These are phyloP conservation scores for Tuber calosporum DNA, from an alignment of 495 filamentous ascomycete species.

Conservation along the genomic window DNA sequence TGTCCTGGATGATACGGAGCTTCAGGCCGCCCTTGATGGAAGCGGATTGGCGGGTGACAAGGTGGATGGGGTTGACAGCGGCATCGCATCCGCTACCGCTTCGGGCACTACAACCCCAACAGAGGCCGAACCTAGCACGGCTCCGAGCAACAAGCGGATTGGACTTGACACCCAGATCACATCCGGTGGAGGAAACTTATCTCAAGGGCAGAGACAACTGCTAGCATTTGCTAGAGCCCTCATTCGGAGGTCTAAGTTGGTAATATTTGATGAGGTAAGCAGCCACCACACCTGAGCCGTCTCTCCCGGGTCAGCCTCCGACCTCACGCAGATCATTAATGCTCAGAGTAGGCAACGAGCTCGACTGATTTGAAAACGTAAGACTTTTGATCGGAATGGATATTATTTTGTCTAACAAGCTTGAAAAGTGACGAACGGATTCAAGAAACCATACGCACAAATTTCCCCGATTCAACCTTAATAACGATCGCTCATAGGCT, in stretches of 20 bases:
- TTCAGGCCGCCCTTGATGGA: constrained; percentile 27
- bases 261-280: constrained; percentile 35
- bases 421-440: constrained; percentile 33
- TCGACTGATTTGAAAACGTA: constrained; percentile 35
- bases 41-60: constrained; percentile 20
- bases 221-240: constrained; percentile 33
- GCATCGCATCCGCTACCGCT: background rate
- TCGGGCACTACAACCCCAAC: constrained; percentile 3
- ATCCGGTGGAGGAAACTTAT: constrained; percentile 29
- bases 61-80: constrained; percentile 11
- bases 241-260: constrained; percentile 32
- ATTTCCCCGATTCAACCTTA: constrained; percentile 29
- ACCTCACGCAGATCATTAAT: constrained; percentile 14
- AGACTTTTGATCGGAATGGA: constrained; percentile 10
- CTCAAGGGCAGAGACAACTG: constrained; percentile 34
- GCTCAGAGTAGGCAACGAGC: constrained; percentile 23
- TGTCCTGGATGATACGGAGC: constrained; percentile 32
- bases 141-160: constrained; percentile 22
- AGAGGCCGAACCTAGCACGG: constrained; percentile 1
- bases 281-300: background rate
- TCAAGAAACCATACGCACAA: constrained; percentile 26
- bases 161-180: constrained; percentile 30
- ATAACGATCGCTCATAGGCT: constrained; percentile 34
- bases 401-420: background rate
- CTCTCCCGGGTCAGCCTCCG: constrained; percentile 5